A percentile compares a stretch with the other conserved stretches of the same genome.
These are phyloP conservation scores for Kwoniella shandongensis DNA, from an alignment of 768 basidiomycete species.

Conservation along the genomic window DNA sequence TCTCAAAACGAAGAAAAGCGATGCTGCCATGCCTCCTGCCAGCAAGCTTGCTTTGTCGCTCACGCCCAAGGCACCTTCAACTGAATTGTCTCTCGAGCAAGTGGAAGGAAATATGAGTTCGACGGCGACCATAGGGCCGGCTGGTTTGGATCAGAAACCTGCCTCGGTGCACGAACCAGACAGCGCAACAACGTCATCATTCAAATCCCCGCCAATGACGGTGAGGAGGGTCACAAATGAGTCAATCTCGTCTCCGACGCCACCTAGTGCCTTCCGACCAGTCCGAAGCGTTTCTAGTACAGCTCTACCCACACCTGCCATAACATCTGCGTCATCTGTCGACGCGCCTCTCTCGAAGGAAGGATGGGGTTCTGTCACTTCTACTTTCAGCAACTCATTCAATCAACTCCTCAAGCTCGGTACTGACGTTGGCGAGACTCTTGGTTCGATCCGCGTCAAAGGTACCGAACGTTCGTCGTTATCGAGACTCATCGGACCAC, in stretches of 20 bases:
- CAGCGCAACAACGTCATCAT: conserved; percentile 7
- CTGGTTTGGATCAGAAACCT: neutral
- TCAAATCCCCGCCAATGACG: neutral
- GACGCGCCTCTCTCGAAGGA: conserved; percentile 15
- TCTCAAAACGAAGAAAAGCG: conserved; percentile 37
- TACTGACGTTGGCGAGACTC: conserved; percentile 30
- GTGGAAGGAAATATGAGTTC: conserved; percentile 22
- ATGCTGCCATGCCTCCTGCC: conserved; percentile 15
- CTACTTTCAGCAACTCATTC: conserved; percentile 40
- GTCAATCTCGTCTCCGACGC: neutral
- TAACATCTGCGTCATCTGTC: neutral
- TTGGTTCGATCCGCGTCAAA: conserved; percentile 31
- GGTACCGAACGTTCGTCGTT: conserved; percentile 32
- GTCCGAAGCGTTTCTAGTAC: conserved; percentile 16
- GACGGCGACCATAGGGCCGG: neutral
- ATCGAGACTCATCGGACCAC: conserved; percentile 34
- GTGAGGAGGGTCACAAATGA: conserved; percentile 8
- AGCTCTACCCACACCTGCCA: conserved; percentile 10
- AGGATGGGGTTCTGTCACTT: conserved; percentile 41
- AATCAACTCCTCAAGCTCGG: conserved; percentile 39
- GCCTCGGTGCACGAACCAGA: conserved; percentile 2
- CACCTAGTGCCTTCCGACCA: conserved; percentile 28
- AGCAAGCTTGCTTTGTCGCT: conserved; percentile 23
- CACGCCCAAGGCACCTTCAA: conserved; percentile 31
- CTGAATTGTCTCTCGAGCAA: conserved; percentile 39